phyloP scores from a whole-genome alignment of 305 asterid genomes.

The Fraxinus xanthoxyloides region DNA sequence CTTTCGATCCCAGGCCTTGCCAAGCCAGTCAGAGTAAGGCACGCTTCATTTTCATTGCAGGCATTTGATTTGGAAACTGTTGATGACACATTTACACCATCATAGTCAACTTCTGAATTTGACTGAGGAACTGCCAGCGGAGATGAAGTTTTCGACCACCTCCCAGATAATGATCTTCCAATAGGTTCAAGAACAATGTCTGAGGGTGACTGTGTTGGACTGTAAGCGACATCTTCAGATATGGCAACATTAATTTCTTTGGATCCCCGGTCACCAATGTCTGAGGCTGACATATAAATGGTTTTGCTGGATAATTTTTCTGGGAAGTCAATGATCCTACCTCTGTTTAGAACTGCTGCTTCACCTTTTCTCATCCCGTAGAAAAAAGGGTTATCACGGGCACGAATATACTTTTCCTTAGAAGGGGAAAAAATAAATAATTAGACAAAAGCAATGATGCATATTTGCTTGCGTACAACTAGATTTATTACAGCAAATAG shows the following conservation, averaged over 20 bases:
- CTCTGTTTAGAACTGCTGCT: conserved; percentile 38
- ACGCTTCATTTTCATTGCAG: conserved; percentile 35
- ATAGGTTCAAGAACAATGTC: conserved; percentile 55
- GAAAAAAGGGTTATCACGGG: conserved; percentile 65
- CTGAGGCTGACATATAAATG: conserved; percentile 47
- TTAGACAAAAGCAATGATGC: conserved; percentile 7
- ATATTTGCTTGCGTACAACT: not conserved
- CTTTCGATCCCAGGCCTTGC: conserved; percentile 26
- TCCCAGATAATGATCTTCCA: conserved; percentile 53
- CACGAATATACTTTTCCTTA: conserved; percentile 53
- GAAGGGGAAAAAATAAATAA: not conserved
- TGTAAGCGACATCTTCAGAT: conserved; percentile 33
- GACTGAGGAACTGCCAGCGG: conserved; percentile 34
- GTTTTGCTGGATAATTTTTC: conserved; percentile 29
- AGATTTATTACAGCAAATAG: not conserved
- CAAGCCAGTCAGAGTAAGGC: conserved; percentile 19
- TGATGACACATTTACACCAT: conserved; percentile 28
- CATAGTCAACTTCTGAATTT: conserved; percentile 28
- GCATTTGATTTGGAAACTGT: conserved; percentile 28
- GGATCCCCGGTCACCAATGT: conserved; percentile 41
- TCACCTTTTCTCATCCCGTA: conserved; percentile 74
- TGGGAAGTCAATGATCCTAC: conserved; percentile 35
- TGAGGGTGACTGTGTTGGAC: conserved; percentile 38
- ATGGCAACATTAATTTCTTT: conserved; percentile 22
- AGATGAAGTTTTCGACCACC: conserved; percentile 58